phyloP scores from a whole-genome alignment of 345 rosid genomes.

The Ceriops zippeliana region DNA sequence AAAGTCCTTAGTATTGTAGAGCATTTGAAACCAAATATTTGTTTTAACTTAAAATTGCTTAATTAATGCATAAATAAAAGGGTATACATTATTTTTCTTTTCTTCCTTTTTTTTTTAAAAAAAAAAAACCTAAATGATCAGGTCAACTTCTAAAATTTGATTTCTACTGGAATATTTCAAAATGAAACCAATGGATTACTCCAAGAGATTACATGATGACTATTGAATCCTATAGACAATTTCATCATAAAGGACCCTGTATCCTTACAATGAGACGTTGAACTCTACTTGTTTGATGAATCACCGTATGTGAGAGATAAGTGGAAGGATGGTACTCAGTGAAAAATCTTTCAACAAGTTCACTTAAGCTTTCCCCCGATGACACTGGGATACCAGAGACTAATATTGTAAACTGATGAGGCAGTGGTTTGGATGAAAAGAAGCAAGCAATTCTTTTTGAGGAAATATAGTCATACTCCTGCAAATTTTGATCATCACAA shows the following conservation, averaged over 20 bases:
- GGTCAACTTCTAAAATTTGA: conserved; percentile 4
- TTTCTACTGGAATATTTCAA: no score
- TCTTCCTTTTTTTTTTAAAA: no score
- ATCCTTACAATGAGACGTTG: conserved; percentile 59
- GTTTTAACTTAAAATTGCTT: no score
- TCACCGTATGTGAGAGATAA: conserved; percentile 69
- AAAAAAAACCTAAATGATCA: neutral
- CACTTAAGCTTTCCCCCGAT: conserved; percentile 49
- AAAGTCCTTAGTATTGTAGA: neutral
- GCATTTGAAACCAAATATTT: neutral
- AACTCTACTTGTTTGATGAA: conserved; percentile 61
- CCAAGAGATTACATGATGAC: no score
- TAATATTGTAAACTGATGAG: conserved; percentile 68
- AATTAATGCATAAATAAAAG: no score
- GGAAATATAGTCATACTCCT: conserved; percentile 69
- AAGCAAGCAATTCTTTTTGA: conserved; percentile 56
- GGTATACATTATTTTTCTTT: no score
- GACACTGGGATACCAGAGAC: conserved; percentile 66
- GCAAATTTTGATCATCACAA: conserved; percentile 22
- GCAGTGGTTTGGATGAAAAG: conserved; percentile 70
- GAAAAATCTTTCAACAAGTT: conserved; percentile 72
- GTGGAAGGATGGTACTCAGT: conserved; percentile 71
- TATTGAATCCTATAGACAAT: no score
- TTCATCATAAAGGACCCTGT: neutral
- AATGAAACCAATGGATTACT: no score